Evolutionary conservation across 2,329 filamentous ascomycete genomes (phyloP).

Genomic region (Scedosporium aurantiacum): DNA sequence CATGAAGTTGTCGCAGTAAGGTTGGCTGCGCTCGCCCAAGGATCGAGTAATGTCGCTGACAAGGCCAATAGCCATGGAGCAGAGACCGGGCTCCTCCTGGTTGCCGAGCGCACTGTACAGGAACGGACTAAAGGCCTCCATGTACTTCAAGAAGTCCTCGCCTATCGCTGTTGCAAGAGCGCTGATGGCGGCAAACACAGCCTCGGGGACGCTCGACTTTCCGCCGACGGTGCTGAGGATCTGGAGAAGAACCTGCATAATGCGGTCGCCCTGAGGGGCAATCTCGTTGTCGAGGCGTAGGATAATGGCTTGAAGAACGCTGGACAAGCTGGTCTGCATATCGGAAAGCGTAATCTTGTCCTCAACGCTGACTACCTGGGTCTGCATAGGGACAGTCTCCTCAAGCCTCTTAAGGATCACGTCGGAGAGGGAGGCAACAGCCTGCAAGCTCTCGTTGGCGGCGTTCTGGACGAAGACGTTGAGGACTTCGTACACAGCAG

Average conservation of each 20-base stretch:
- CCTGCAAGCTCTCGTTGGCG: slow-evolving; percentile 70
- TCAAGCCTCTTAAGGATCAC: slow-evolving; percentile 86
- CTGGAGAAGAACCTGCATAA: slow-evolving; percentile 81
- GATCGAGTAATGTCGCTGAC: slow-evolving; percentile 94
- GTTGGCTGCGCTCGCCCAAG: slow-evolving; percentile 79
- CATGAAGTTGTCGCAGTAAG: slow-evolving; percentile 96
- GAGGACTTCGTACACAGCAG: slow-evolving; percentile 92
- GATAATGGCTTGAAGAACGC: slow-evolving; percentile 83
- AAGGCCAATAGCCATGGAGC: slow-evolving; percentile 93
- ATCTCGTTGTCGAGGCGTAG: slow-evolving; percentile 87
- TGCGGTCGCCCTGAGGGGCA: slow-evolving; percentile 77
- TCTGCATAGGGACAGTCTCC: slow-evolving; percentile 78
- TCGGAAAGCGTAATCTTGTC: slow-evolving; percentile 93
- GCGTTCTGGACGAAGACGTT: slow-evolving; percentile 89
- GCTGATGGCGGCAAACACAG: slow-evolving; percentile 83
- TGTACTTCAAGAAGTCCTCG: slow-evolving; percentile 91
- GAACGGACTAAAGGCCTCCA: slow-evolving; percentile 89
- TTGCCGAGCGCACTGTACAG: slow-evolving; percentile 90
- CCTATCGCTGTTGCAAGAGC: slow-evolving; percentile 85
- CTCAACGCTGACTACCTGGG: slow-evolving; percentile 91
- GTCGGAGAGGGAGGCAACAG: slow-evolving; percentile 73
- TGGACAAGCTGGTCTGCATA: slow-evolving; percentile 92
- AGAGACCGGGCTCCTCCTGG: slow-evolving; percentile 87
- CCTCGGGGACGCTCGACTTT: slow-evolving; percentile 92
- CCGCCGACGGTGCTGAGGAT: slow-evolving; percentile 65